Evolutionary conservation across 257 asterid genomes (phyloP).

Genomic region (Ilex aquifolium): DNA sequence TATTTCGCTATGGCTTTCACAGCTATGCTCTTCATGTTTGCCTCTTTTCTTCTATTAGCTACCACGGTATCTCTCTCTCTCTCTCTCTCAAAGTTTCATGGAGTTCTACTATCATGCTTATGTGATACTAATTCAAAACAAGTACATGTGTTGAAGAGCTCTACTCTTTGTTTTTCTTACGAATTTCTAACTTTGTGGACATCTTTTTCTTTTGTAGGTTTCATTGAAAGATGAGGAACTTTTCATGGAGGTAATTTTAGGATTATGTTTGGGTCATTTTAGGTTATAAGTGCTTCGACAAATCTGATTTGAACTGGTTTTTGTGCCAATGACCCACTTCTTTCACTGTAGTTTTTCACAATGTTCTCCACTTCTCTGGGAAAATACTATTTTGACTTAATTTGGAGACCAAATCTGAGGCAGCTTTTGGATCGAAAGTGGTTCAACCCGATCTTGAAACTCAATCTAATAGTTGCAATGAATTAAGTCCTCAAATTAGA

Average conservation of each 20-base stretch:
- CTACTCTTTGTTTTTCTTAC: background rate
- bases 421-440: too few relatives aligned
- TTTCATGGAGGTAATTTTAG: constrained; percentile 16
- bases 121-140: background rate
- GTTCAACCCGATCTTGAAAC: too few relatives aligned
- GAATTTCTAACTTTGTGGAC: background rate
- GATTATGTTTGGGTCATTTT: too few relatives aligned
- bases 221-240: constrained; percentile 13
- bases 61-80: constrained; percentile 24
- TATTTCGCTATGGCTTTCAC: constrained; percentile 30
- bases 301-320: too few relatives aligned
- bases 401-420: too few relatives aligned
- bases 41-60: constrained; percentile 33
- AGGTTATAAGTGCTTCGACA: too few relatives aligned
- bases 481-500: too few relatives aligned
- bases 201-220: constrained; percentile 12
- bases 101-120: background rate
- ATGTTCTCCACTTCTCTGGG: too few relatives aligned
- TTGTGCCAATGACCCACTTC: background rate
- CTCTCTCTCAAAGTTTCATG: background rate
- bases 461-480: too few relatives aligned
- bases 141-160: background rate
- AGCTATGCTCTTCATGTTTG: constrained; percentile 21
- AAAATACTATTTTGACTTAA: too few relatives aligned
- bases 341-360: too few relatives aligned